These are phyloP conservation scores for Alternaria panax DNA, from an alignment of 2,329 filamentous ascomycete species.

Conservation along the genomic window DNA sequence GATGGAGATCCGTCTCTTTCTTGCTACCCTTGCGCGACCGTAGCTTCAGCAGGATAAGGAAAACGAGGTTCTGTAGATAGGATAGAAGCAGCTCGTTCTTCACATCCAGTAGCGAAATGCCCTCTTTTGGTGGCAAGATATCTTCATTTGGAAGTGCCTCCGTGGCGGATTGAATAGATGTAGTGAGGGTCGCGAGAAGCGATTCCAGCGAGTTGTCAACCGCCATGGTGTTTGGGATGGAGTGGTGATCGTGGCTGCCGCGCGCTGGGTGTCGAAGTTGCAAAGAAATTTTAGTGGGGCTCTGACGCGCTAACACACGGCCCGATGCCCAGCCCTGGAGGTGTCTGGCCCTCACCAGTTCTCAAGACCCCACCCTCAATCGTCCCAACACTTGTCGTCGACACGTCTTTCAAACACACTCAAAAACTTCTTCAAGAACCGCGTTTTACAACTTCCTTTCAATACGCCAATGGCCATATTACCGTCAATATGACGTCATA, in stretches of 20 bases:
- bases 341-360: neutral
- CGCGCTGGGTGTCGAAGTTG: slow-evolving; percentile 9
- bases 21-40: slow-evolving; percentile 49
- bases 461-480: neutral
- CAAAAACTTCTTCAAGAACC: neutral
- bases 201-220: slow-evolving; percentile 50
- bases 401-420: neutral
- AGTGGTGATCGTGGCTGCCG: slow-evolving; percentile 10
- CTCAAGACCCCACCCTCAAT: neutral
- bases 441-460: neutral
- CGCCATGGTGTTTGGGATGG: slow-evolving; percentile 37
- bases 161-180: slow-evolving; percentile 69
- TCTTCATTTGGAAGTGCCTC: slow-evolving; percentile 61
- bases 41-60: slow-evolving; percentile 82
- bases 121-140: slow-evolving; percentile 78
- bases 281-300: slow-evolving; percentile 27
- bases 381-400: neutral
- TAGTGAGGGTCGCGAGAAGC: slow-evolving; percentile 56
- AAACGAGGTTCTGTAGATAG: slow-evolving; percentile 93
- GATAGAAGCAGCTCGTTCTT: slow-evolving; percentile 98
- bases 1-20: slow-evolving; percentile 50
- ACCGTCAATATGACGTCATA: neutral
- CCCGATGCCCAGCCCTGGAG: neutral
- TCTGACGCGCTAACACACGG: neutral
- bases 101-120: slow-evolving; percentile 91